A percentile compares a stretch with the other conserved stretches of the same genome.
Conservation (phyloP, 129 eudicot species). For the Artemisia argyi region DNA sequence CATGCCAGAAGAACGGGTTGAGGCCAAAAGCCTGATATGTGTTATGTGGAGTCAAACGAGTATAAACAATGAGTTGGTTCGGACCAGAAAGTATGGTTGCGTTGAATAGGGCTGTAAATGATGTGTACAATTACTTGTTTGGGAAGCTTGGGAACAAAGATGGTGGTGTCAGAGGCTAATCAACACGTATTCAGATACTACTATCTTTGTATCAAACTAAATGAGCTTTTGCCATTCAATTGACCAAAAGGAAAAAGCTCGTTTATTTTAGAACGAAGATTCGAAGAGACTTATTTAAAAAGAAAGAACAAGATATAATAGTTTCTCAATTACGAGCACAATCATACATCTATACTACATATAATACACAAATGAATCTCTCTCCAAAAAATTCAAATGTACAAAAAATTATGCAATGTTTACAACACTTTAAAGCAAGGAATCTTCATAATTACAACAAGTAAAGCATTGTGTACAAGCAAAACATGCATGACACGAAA, state of each 20-base stretch:
- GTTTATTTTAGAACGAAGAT: conserved; percentile 27
- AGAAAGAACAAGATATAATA: too few relatives aligned
- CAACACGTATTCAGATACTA: background rate
- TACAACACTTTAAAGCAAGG: too few relatives aligned
- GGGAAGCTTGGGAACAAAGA: conserved; percentile 22
- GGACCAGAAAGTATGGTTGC: conserved; percentile 49
- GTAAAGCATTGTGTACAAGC: too few relatives aligned
- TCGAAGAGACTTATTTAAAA: too few relatives aligned
- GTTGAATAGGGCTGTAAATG: conserved; percentile 51
- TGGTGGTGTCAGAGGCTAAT: conserved; percentile 16
- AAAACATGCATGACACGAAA: too few relatives aligned
- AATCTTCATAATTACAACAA: too few relatives aligned
- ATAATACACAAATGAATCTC: too few relatives aligned
- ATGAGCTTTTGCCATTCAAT: conserved; percentile 26
- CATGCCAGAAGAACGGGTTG: conserved; percentile 51
- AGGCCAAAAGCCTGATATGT: conserved; percentile 1
- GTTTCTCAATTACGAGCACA: too few relatives aligned
- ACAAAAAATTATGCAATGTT: too few relatives aligned
- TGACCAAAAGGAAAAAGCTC: conserved; percentile 22
- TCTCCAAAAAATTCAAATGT: too few relatives aligned
- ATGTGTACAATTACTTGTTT: conserved; percentile 41
- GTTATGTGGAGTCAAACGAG: conserved; percentile 46
- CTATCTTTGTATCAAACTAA: conserved; percentile 28
- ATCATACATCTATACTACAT: too few relatives aligned
- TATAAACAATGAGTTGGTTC: conserved; percentile 31